Conservation (phyloP, 2,329 filamentous ascomycete species). For the Ceratocystis cubensis region DNA sequence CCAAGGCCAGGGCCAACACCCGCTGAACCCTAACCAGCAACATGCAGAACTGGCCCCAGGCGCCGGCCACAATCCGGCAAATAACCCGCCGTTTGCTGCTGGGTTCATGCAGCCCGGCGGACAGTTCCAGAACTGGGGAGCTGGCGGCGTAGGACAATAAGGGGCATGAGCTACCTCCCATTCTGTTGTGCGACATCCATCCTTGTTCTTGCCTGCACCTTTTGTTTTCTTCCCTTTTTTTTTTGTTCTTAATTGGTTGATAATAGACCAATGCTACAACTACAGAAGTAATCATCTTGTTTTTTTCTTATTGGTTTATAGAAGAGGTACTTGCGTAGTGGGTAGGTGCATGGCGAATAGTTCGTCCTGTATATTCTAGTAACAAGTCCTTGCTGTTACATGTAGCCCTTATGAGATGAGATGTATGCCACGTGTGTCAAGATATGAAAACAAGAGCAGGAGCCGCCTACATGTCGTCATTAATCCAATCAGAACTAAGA, state of each 20-base stretch:
- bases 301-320: no score
- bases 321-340: no score
- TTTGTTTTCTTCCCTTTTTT: neutral
- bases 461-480: neutral
- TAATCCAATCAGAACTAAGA: neutral
- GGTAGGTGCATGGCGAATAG: no score
- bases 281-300: no score
- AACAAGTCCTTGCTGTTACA: no score
- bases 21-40: conserved; percentile 23
- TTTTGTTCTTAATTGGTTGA: conserved; percentile 9
- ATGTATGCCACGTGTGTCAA: no score
- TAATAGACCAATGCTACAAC: no score
- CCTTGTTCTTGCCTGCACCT: neutral
- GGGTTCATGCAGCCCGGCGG: conserved; percentile 47
- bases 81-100: conserved; percentile 10
- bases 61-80: conserved; percentile 21
- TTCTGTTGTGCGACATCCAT: no score
- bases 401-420: no score
- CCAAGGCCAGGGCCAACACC: neutral
- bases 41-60: conserved; percentile 21
- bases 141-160: conserved; percentile 45
- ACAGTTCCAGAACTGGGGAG: conserved; percentile 52
- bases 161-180: neutral
- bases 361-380: no score
- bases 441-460: no score